These are phyloP conservation scores for Cryphonectria carpinicola DNA, from an alignment of 2,329 filamentous ascomycete species.

Conservation along the genomic window DNA sequence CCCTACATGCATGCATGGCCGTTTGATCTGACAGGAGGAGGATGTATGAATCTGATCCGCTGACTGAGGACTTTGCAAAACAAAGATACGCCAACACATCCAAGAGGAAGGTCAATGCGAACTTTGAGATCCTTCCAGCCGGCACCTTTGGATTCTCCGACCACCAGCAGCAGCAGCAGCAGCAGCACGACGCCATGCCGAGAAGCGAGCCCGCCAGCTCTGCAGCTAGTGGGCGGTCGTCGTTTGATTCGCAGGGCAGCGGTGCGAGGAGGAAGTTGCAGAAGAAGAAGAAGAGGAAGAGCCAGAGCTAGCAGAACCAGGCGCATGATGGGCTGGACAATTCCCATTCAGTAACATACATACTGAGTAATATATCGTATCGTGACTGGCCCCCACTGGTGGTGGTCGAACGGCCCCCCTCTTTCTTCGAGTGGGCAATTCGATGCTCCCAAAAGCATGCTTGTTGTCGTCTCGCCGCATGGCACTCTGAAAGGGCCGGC, in stretches of 20 bases:
- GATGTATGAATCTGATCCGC: neutral
- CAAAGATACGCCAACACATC: slow-evolving; percentile 38
- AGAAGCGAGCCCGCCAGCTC: slow-evolving; percentile 12
- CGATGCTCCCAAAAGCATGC: neutral
- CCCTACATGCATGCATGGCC: slow-evolving; percentile 32
- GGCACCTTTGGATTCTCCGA: slow-evolving; percentile 39
- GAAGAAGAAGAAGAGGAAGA: slow-evolving; percentile 22
- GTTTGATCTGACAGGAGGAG: slow-evolving; percentile 27
- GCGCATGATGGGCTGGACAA: neutral
- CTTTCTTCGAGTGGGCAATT: neutral
- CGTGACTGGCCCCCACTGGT: neutral
- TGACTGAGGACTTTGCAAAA: neutral
- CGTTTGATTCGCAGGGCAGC: slow-evolving; percentile 19
- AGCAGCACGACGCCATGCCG: neutral
- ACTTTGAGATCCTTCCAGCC: slow-evolving; percentile 45
- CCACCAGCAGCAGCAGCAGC: slow-evolving; percentile 12
- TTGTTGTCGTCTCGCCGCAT: neutral
- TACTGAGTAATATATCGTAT: neutral
- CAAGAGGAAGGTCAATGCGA: slow-evolving; percentile 43
- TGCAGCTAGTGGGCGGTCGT: slow-evolving; percentile 17
- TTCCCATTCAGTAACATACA: neutral
- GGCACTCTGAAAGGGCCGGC: neutral
- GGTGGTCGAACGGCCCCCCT: neutral
- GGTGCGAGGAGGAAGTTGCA: slow-evolving; percentile 19
- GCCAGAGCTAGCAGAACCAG: slow-evolving; percentile 10